These are phyloP conservation scores for Mycena citricolor DNA, from an alignment of 1,284 basidiomycete species.

Conservation along the genomic window DNA sequence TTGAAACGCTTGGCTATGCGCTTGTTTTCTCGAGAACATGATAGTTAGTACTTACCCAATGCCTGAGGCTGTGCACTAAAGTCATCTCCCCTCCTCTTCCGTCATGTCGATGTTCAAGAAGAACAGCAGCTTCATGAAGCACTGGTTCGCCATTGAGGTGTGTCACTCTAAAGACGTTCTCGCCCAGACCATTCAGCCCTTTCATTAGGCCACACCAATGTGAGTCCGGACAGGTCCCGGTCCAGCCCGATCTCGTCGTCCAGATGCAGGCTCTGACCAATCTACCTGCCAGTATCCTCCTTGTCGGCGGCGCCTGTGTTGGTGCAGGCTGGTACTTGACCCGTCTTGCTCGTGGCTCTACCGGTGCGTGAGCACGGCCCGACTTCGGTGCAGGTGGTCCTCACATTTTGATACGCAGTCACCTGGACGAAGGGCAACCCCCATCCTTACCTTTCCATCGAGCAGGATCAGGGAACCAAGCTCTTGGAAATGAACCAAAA, in stretches of 20 bases:
- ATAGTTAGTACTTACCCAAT: no score
- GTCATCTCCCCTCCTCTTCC: constrained; percentile 2
- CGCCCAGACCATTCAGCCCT: no score
- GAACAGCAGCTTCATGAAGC: constrained; percentile 48
- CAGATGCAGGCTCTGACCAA: constrained; percentile 15
- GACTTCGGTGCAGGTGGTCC: no score
- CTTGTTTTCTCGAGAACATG: no score
- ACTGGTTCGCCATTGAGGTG: constrained; percentile 85
- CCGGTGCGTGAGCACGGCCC: constrained; percentile 47
- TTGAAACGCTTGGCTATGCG: no score
- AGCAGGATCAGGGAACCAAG: constrained; percentile 72
- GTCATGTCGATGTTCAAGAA: constrained; percentile 17
- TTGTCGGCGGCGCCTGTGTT: constrained; percentile 62
- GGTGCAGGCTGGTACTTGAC: constrained; percentile 73
- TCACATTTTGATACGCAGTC: constrained; percentile 42
- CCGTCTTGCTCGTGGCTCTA: constrained; percentile 70
- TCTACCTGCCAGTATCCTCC: constrained; percentile 54
- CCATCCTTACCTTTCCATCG: constrained; percentile 76
- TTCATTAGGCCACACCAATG: constrained; percentile 80
- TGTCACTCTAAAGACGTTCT: constrained; percentile 23
- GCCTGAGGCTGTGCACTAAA: no score
- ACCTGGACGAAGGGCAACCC: constrained; percentile 81
- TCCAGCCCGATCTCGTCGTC: constrained; percentile 13
- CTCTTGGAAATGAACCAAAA: constrained; percentile 66
- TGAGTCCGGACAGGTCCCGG: constrained; percentile 39